Evolutionary conservation across 257 asterid genomes (phyloP), one percentile per base, ranked within the genome.

Genomic region (Misopates orontium): DNA sequence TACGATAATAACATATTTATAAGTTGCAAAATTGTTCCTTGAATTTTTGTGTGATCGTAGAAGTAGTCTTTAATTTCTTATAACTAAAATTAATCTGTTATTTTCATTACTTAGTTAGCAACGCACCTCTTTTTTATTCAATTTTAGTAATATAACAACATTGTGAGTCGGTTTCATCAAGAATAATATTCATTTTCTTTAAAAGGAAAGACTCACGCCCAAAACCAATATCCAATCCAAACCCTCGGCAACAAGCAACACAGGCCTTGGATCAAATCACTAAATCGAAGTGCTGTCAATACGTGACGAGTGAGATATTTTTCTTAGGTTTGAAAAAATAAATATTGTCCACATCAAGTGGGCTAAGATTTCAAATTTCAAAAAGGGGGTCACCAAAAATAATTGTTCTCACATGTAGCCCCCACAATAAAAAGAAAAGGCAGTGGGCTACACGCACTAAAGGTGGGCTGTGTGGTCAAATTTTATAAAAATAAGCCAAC

Each of bases 391-490:
- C 47, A 20, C 23, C 14, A 62, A 52, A 58, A 76, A 54, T 61
- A 54, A 41, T 19, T 50, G 64, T 45, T 14, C 19, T n/a, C 51
- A 73, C 64, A 14, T 59, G 71, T 73, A 71, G 79, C 73, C 82
- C 73, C 82, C 60, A 48, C 55, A 62, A 62, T 11, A 57, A 25
- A 21, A 58, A 32, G 22, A 58, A 31, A 39, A 16, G 22, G 44
- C 23, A 31, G 40, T 61, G 82, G 85, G 85, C 82, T 80, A 71
- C 80, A 73, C 77, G 49, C 47, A 70, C 48, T 40, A 60, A 64
- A 18, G 71, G 82, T 79, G 84, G 84, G 82, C 84, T 79, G 61
- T 60, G 79, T 70, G 78, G 76, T 56, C 67, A 72, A 68, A 16
- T 50, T 2, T 2, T 64, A 44, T 8, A 14, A 21, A 71, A 53